Conservation (phyloP, 495 filamentous ascomycete genomes). For the Xylona heveae region DNA sequence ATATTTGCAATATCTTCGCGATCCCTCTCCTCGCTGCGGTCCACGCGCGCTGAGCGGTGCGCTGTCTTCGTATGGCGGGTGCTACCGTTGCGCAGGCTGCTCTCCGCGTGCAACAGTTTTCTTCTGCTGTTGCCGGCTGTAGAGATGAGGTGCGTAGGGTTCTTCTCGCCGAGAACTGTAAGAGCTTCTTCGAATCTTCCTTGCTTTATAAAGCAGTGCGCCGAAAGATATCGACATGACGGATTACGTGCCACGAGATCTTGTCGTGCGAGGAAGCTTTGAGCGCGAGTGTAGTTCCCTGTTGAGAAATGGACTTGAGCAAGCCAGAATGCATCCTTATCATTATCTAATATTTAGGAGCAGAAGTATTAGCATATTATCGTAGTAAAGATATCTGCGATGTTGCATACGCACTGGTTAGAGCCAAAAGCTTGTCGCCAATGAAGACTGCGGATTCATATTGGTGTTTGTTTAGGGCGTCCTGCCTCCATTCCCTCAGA, state of each 20-base stretch:
- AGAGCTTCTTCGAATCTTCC: conserved; percentile 76
- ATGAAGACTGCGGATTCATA: conserved; percentile 92
- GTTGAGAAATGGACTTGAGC: conserved; percentile 88
- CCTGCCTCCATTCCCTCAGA: conserved; percentile 77
- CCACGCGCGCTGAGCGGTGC: conserved; percentile 18
- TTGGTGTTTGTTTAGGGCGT: conserved; percentile 82
- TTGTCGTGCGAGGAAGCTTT: conserved; percentile 64
- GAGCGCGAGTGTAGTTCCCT: conserved; percentile 78
- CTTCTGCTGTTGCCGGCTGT: conserved; percentile 40
- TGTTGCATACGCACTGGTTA: conserved; percentile 46
- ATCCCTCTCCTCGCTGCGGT: conserved; percentile 42
- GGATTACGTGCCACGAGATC: conserved; percentile 63
- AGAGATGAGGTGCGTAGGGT: conserved; percentile 65
- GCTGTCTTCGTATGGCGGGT: conserved; percentile 21
- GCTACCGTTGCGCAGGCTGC: conserved; percentile 12
- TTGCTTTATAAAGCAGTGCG: conserved; percentile 83
- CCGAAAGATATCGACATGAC: conserved; percentile 78
- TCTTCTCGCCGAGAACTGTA: conserved; percentile 72
- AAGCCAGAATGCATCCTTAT: conserved; percentile 82
- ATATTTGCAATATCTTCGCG: conserved; percentile 47
- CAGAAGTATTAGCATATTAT: conserved; percentile 3
- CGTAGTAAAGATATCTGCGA: background rate
- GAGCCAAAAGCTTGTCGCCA: conserved; percentile 83
- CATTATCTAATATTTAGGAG: conserved; percentile 36
- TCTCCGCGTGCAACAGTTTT: conserved; percentile 24